Conservation (phyloP, 1,139 yeast species). For the Meyerozyma athensensis region DNA sequence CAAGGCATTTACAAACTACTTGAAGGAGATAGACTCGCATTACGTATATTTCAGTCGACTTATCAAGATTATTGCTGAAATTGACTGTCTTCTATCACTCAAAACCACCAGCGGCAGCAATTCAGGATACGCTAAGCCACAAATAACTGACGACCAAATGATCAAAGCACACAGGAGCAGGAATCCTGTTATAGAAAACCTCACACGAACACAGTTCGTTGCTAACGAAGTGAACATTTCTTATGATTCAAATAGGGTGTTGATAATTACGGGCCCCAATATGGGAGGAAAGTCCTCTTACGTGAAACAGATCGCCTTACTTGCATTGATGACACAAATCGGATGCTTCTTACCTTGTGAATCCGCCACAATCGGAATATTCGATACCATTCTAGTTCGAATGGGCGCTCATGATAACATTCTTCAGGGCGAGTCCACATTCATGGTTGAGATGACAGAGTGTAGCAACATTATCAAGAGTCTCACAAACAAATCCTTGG, state of each 20-base stretch:
- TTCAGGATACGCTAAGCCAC: constrained; percentile 52
- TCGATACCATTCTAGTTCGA: constrained; percentile 51
- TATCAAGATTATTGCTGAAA: constrained; percentile 48
- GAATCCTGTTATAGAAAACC: constrained; percentile 74
- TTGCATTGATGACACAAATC: constrained; percentile 49
- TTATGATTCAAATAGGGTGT: constrained; percentile 40
- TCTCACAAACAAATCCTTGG: constrained; percentile 47
- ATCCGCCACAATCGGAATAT: constrained; percentile 49
- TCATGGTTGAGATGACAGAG: constrained; percentile 70
- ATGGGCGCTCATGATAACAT: constrained; percentile 79
- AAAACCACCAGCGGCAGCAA: constrained; percentile 52
- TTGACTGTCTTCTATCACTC: constrained; percentile 76
- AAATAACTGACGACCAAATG: constrained; percentile 44
- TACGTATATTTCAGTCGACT: constrained; percentile 49
- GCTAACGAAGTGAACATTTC: constrained; percentile 62
- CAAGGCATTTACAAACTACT: constrained; percentile 50
- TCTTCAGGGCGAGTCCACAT: constrained; percentile 65
- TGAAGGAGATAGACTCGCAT: constrained; percentile 37
- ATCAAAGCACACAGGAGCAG: constrained; percentile 57
- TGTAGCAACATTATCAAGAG: constrained; percentile 50
- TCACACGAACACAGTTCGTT: constrained; percentile 46
- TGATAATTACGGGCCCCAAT: constrained; percentile 69
- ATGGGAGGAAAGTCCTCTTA: constrained; percentile 79
- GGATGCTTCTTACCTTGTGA: constrained; percentile 44
- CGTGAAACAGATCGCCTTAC: constrained; percentile 58